Conservation (phyloP, 2,329 filamentous ascomycete genomes). For the Epichloe coenophiala region DNA sequence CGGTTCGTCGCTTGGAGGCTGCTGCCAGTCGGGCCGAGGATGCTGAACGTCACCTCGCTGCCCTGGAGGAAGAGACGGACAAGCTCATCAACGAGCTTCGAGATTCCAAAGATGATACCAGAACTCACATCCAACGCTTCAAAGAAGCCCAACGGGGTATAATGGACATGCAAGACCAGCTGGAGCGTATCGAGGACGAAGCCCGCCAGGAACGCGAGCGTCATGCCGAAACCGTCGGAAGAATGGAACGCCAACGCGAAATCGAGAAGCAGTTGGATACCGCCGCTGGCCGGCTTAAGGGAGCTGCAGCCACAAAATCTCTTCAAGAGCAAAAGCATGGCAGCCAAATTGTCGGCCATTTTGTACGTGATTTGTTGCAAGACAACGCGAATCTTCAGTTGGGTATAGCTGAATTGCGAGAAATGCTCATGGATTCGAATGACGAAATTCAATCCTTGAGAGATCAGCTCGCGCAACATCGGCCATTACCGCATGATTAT, state of each 20-base stretch:
- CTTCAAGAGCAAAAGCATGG: conserved; percentile 44
- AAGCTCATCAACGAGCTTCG: conserved; percentile 54
- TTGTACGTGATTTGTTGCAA: conserved; percentile 87
- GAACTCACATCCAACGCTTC: conserved; percentile 70
- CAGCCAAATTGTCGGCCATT: conserved; percentile 74
- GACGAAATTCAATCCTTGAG: conserved; percentile 82
- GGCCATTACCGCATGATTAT: conserved; percentile 40
- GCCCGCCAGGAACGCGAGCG: conserved; percentile 66
- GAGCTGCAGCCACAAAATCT: conserved; percentile 59
- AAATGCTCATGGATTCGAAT: conserved; percentile 83
- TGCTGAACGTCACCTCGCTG: conserved; percentile 66
- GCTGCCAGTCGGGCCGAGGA: conserved; percentile 63
- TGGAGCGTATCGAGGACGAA: conserved; percentile 80
- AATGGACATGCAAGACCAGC: conserved; percentile 66
- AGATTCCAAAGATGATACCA: conserved; percentile 59
- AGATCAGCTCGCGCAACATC: conserved; percentile 68
- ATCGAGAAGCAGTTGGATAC: conserved; percentile 73
- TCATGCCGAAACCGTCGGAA: conserved; percentile 65
- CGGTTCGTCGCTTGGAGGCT: conserved; percentile 59
- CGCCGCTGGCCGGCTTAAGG: conserved; percentile 68
- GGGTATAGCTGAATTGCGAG: conserved; percentile 79
- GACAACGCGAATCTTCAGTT: conserved; percentile 92
- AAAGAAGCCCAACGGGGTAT: conserved; percentile 72
- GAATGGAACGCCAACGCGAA: conserved; percentile 71
- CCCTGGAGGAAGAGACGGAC: conserved; percentile 72